Evolutionary conservation across 2,329 filamentous ascomycete genomes (phyloP), one percentile per base, ranked within the genome.

Genomic region (Septoria linicola): DNA sequence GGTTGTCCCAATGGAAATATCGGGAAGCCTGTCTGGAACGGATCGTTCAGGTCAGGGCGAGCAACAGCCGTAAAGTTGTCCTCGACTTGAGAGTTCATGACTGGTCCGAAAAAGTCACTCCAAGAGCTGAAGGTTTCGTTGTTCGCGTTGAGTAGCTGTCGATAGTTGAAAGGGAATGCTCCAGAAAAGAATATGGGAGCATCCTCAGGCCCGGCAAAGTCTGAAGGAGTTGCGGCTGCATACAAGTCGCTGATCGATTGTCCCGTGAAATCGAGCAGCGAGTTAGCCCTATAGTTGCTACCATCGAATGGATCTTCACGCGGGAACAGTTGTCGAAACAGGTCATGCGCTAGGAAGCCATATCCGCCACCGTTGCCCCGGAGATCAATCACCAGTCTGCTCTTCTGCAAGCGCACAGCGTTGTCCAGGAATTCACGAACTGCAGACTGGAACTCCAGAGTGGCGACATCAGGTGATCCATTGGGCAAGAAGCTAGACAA

Each of bases 351-450:
- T 4, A 72, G 64, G 20, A 68, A 64, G 11, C 68, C 66, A 17
- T 64, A 66, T 30, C 84, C 84, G 32, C 84, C 84, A 0, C 72
- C 72, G 57, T 88, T 88, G 2, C 71, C 74, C 3, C 79, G 76
- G 5, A 87, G 62, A 56, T 88, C 85, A 52, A 88, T 78, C 23
- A 88, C 73, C 4, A 88, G 71, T 63, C 80, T 83, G n/a, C 72
- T 79, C 21, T 46, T 46, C 20, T 46, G 43, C 14, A 31, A 10
- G 74, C 74, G 34, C 20, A 23, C 30, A 32, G 41, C 41, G 36
- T 71, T 67, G 0, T 71, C 66, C 13, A 84, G 70, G 58, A 83
- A 77, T 6, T 68, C 53, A 6, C 72, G 62, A 51, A 75, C 67
- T 0, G 67, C 59, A 42, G 68, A 61, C 44, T 72, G 70, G 51